Percentiles rank a stretch among this genome's conserved stretches.
Evolutionary conservation across 2,329 filamentous ascomycete species (phyloP).

Genomic region (Pseudogymnoascus sp.): DNA sequence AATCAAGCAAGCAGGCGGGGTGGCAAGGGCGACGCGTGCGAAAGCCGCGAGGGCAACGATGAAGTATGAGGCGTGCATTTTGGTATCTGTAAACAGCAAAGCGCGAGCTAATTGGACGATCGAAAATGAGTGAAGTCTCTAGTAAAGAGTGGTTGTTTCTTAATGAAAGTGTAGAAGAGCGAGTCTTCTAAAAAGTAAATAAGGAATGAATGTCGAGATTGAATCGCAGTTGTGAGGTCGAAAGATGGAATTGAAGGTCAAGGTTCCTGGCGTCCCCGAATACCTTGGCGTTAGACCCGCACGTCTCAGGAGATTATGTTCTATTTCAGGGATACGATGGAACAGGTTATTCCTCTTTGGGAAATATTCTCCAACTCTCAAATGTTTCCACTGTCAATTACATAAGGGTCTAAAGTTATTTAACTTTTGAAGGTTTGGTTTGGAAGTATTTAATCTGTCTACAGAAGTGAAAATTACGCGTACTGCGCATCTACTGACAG

Average conservation of each 20-base stretch:
- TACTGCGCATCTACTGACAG: no score
- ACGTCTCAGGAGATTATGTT: constrained; percentile 7
- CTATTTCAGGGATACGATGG: constrained; percentile 9
- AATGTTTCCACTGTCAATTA: neutral
- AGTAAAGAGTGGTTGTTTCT: neutral
- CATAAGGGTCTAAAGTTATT: neutral
- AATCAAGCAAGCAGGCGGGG: constrained; percentile 23
- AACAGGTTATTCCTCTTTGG: neutral
- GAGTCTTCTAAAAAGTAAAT: neutral
- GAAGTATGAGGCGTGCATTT: constrained; percentile 20
- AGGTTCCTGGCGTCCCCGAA: constrained; percentile 6
- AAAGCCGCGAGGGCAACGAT: constrained; percentile 19
- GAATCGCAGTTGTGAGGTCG: constrained; percentile 2
- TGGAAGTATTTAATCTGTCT: neutral
- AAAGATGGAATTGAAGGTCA: constrained; percentile 8
- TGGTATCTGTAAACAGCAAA: constrained; percentile 10
- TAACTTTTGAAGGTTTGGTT: neutral
- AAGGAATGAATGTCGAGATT: constrained; percentile 2
- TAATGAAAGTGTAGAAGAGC: constrained; percentile 9
- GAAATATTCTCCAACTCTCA: neutral
- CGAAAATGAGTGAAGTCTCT: constrained; percentile 1
- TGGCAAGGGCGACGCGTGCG: constrained; percentile 17
- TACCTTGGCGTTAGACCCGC: constrained; percentile 2
- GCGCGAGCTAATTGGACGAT: constrained; percentile 1
- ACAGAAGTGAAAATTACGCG: neutral